A percentile compares a stretch with the other conserved stretches of the same genome.
These are phyloP conservation scores for Apophysomyces elegans DNA, from an alignment of 371 early-diverging fungal species.

Conservation along the genomic window DNA sequence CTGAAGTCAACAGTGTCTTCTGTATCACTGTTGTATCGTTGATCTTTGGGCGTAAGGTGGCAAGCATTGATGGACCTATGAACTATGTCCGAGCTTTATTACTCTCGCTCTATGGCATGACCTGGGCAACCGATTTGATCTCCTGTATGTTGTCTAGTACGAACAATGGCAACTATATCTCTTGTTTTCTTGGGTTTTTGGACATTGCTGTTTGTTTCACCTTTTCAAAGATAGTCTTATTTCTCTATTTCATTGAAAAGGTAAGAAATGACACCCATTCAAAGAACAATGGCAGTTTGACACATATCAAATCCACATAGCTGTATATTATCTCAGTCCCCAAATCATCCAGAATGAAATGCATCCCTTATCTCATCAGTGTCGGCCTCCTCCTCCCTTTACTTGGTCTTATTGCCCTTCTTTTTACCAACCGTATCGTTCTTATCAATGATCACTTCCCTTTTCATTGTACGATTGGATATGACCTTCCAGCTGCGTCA, in stretches of 20 bases:
- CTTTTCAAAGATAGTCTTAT: constrained; percentile 47
- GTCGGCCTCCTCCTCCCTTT: constrained; percentile 48
- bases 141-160: constrained; percentile 57
- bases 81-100: constrained; percentile 54
- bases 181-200: constrained; percentile 53
- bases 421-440: constrained; percentile 39
- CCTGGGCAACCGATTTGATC: constrained; percentile 57
- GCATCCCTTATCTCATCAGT: constrained; percentile 48
- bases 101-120: constrained; percentile 40
- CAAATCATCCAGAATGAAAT: constrained; percentile 41
- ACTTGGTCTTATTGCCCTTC: constrained; percentile 43
- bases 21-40: constrained; percentile 58
- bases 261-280: constrained; percentile 25
- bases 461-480: constrained; percentile 52
- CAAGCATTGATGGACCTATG: constrained; percentile 48
- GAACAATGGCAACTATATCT: constrained; percentile 56
- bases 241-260: constrained; percentile 63
- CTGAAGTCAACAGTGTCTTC: constrained; percentile 51
- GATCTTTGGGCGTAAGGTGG: constrained; percentile 59
- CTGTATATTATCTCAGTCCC: constrained; percentile 51
- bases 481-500: constrained; percentile 44
- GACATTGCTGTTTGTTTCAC: constrained; percentile 48
- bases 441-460: constrained; percentile 29
- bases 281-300: constrained; percentile 20
- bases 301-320: constrained; percentile 28